Base-by-base conservation (phyloP, 2,329 filamentous ascomycete genomes). In the Bipolaris gigantea region DNA sequence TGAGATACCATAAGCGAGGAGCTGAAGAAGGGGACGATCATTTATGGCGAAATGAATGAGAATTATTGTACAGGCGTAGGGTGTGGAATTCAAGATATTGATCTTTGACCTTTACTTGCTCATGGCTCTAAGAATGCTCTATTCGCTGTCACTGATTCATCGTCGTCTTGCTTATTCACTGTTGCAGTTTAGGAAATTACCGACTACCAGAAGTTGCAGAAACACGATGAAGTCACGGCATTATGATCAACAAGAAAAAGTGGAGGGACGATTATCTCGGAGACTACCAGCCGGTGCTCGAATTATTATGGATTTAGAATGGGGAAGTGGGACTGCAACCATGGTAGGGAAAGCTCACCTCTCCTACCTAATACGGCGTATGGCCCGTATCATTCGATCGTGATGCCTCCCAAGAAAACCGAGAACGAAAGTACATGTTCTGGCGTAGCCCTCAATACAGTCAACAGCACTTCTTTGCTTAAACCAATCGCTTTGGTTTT, bases 1-100 rank as follows among this genome's bases (percentile, higher is more conserved):
- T 59, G 57, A 62, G 58, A 66, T 66, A 66, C 62, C 63, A 64
- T 30, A 54, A 59, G 50, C 56, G 45, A 50, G 45, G 57, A 57
- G 42, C 55, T 60, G 50, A 38, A 5, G n/a, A 16, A 21, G 35
- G 33, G 23, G 25, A 48, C 21, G 36, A 44, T 15, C 32, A 42
- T 46, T 21, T 43, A 48, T 30, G 40, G 47, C 23, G 46, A 45
- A n/a, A 36, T 46, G 36, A 40, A 19, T 21, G 25, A 50, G 33
- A 32, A 23, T 44, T 50, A 33, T 42, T 52, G 18, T 21, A 43
- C 18, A 40, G 56, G 56, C 48, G 48, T 50, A 58, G 48, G 36
- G 48, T 39, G 40, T 42, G 35, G 30, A 23, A 48, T 38, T 39
- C 30, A 33, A 33, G 25, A 30, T 19, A 33, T 39, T 6, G 21